phyloP scores from a whole-genome alignment of 768 basidiomycete species.

The Naematelia encephala region DNA sequence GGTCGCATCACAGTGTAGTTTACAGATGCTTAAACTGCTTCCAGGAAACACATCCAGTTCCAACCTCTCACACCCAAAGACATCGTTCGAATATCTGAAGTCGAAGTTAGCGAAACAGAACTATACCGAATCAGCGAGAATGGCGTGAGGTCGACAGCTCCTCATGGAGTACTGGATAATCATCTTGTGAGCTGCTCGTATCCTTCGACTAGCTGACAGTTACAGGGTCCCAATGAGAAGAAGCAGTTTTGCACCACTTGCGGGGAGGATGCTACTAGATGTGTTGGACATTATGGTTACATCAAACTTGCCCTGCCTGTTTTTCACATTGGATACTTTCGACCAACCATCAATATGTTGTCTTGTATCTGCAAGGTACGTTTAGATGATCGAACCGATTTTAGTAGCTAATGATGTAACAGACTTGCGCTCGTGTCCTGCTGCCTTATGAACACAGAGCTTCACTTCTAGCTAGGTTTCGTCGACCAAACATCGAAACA shows the following conservation, averaged over 20 bases:
- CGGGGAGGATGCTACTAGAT: constrained; percentile 83
- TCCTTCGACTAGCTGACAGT: neutral
- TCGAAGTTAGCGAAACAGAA: constrained; percentile 89
- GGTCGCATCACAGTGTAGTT: neutral
- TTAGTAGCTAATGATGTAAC: neutral
- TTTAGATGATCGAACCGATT: constrained; percentile 4
- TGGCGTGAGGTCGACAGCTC: constrained; percentile 69
- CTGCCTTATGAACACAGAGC: constrained; percentile 84
- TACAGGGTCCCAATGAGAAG: constrained; percentile 91
- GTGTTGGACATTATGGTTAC: constrained; percentile 97
- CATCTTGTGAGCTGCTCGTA: constrained; percentile 63
- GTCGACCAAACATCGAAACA: constrained; percentile 84
- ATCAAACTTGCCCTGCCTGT: constrained; percentile 95
- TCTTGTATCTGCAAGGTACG: constrained; percentile 95
- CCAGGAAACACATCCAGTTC: constrained; percentile 93
- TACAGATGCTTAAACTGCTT: neutral
- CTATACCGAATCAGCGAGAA: constrained; percentile 64
- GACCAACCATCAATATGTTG: constrained; percentile 85
- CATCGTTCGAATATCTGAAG: constrained; percentile 91
- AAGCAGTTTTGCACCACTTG: constrained; percentile 90
- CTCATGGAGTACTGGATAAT: constrained; percentile 87
- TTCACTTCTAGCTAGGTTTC: constrained; percentile 80
- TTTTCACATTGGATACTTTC: constrained; percentile 98
- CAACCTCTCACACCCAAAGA: constrained; percentile 90
- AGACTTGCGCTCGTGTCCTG: constrained; percentile 85